Conservation (phyloP, 805 yeast species). For the Lachancea lanzarotensis region DNA sequence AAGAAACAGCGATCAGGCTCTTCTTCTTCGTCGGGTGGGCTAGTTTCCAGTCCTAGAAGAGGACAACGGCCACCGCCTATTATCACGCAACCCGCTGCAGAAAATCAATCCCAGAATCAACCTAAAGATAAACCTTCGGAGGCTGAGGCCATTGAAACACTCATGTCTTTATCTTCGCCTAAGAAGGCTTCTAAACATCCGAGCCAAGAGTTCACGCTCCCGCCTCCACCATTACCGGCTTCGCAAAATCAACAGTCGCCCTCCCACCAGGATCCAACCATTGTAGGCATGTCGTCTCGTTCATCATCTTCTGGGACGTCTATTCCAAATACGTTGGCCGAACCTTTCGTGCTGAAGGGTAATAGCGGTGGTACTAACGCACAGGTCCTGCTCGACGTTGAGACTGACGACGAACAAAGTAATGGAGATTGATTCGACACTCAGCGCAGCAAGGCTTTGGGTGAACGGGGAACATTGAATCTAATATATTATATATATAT, state of each 20-base stretch:
- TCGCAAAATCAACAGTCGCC: background rate
- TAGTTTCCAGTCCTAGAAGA: conserved; percentile 2
- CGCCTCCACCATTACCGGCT: conserved; percentile 8
- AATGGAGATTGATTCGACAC: conserved; percentile 4
- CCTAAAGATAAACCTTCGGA: conserved; percentile 25
- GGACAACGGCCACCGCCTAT: conserved; percentile 2
- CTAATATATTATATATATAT: no score
- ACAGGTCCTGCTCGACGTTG: conserved; percentile 20
- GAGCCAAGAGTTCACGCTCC: conserved; percentile 9
- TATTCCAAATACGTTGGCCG: conserved; percentile 11
- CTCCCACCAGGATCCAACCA: background rate
- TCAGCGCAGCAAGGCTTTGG: background rate
- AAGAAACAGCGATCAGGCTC: conserved; percentile 14
- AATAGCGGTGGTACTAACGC: conserved; percentile 7
- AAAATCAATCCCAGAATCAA: background rate
- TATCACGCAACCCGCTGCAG: background rate
- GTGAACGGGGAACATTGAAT: conserved; percentile 1
- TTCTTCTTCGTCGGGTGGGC: conserved; percentile 2
- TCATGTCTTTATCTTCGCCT: conserved; percentile 38
- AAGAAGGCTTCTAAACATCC: conserved; percentile 19
- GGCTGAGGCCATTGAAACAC: conserved; percentile 37
- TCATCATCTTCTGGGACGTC: conserved; percentile 14
- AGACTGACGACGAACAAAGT: conserved; percentile 20
- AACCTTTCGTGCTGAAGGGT: conserved; percentile 8
- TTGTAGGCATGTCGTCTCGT: conserved; percentile 9